phyloP scores from a whole-genome alignment of 2,329 filamentous ascomycete species.

The Diaporthe citrichinensis region DNA sequence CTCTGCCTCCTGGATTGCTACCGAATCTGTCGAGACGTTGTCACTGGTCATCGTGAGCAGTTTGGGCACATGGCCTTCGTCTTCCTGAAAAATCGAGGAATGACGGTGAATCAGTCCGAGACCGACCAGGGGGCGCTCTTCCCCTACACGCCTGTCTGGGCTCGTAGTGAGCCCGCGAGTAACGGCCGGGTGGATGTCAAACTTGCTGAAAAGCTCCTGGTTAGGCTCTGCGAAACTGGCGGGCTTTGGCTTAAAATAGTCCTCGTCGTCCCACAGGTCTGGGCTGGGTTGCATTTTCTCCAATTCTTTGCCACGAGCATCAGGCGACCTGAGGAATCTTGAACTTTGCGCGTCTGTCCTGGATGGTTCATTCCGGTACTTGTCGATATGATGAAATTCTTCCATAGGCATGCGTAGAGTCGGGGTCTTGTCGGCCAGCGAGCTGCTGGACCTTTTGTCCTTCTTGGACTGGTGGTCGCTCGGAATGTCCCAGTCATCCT shows the following conservation, averaged over 20 bases:
- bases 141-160: slow-evolving; percentile 38
- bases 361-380: neutral
- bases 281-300: slow-evolving; percentile 43
- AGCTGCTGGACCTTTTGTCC: neutral
- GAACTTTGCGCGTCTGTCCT: neutral
- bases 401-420: neutral
- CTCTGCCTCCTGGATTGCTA: slow-evolving; percentile 39
- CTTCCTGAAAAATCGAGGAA: slow-evolving; percentile 48
- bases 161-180: slow-evolving; percentile 40
- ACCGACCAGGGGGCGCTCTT: slow-evolving; percentile 44
- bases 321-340: slow-evolving; percentile 18
- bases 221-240: slow-evolving; percentile 31
- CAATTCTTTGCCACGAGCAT: slow-evolving; percentile 43
- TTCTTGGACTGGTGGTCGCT: slow-evolving; percentile 14
- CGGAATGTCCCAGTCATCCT: slow-evolving; percentile 1
- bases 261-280: slow-evolving; percentile 47
- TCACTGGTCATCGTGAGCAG: slow-evolving; percentile 48
- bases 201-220: slow-evolving; percentile 34
- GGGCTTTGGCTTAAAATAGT: slow-evolving; percentile 46
- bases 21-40: slow-evolving; percentile 43
- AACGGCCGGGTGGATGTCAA: slow-evolving; percentile 46
- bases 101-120: slow-evolving; percentile 49
- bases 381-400: neutral
- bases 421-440: neutral
- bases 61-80: slow-evolving; percentile 50